Percentiles rank a stretch among this genome's conserved stretches.
Evolutionary conservation across 495 filamentous ascomycete species (phyloP).

Genomic region (Xylaria palmicola): DNA sequence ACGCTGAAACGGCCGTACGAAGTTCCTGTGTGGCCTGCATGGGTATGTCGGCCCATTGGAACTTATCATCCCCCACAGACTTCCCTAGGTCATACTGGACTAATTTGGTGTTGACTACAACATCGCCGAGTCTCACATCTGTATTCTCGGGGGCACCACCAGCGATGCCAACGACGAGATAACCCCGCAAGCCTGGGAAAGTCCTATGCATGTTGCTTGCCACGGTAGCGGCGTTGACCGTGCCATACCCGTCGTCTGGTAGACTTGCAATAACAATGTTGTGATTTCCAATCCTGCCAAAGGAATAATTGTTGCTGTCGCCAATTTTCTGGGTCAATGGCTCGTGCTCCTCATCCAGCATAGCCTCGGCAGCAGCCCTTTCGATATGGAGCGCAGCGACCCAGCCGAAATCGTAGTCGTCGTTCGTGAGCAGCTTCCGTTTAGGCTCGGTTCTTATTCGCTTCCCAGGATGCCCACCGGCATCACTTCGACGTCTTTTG

Average conservation of each 20-base stretch:
- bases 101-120: slow-evolving; percentile 45
- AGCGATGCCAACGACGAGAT: slow-evolving; percentile 46
- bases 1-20: background rate
- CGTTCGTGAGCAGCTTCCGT: background rate
- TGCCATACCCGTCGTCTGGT: slow-evolving; percentile 31
- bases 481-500: background rate
- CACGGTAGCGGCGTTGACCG: slow-evolving; percentile 37
- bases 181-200: slow-evolving; percentile 36
- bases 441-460: too few species aligned
- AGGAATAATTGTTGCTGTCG: slow-evolving; percentile 35
- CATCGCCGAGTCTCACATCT: slow-evolving; percentile 44
- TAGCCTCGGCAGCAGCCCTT: slow-evolving; percentile 41
- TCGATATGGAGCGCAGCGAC: slow-evolving; percentile 48
- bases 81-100: slow-evolving; percentile 48
- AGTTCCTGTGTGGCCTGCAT: background rate
- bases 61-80: slow-evolving; percentile 21
- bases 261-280: slow-evolving; percentile 48
- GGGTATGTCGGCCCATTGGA: slow-evolving; percentile 35
- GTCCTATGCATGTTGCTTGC: slow-evolving; percentile 35
- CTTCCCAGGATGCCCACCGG: too few species aligned
- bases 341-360: slow-evolving; percentile 43
- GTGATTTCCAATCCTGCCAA: slow-evolving; percentile 38
- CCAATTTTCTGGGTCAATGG: background rate
- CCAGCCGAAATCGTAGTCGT: slow-evolving; percentile 50
- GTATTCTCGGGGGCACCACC: slow-evolving; percentile 36